phyloP scores from a whole-genome alignment of 2,329 filamentous ascomycete genomes.

The Allantophomopsis cytisporea region DNA sequence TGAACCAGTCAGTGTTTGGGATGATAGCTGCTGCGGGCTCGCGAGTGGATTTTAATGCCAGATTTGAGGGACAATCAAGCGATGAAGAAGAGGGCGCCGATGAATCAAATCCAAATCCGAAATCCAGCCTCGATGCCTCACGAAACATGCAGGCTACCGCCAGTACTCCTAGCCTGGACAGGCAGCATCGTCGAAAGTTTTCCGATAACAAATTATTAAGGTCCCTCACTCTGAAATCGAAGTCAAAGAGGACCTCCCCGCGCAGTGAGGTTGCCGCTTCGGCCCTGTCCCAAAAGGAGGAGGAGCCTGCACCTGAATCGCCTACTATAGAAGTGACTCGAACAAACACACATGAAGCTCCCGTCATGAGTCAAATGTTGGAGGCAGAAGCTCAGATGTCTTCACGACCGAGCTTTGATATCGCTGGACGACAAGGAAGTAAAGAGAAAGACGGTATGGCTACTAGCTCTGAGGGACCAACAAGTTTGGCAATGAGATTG shows the following conservation, averaged over 20 bases:
- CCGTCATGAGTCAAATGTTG: slow-evolving; percentile 67
- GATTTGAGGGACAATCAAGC: slow-evolving; percentile 68
- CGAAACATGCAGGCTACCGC: slow-evolving; percentile 20
- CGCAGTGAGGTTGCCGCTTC: slow-evolving; percentile 12
- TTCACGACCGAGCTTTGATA: slow-evolving; percentile 41
- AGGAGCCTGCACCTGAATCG: slow-evolving; percentile 16
- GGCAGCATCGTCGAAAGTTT: slow-evolving; percentile 40
- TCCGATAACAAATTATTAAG: slow-evolving; percentile 53
- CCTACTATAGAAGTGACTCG: slow-evolving; percentile 17
- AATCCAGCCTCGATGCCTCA: slow-evolving; percentile 10
- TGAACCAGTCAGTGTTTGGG: slow-evolving; percentile 91
- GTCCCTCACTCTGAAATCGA: slow-evolving; percentile 30
- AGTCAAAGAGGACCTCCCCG: slow-evolving; percentile 24
- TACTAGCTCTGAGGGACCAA: slow-evolving; percentile 18
- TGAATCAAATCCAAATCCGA: slow-evolving; percentile 9
- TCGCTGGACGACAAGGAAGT: slow-evolving; percentile 20
- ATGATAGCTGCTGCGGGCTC: slow-evolving; percentile 83
- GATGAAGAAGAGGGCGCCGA: slow-evolving; percentile 39
- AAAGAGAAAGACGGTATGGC: slow-evolving; percentile 6
- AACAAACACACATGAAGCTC: slow-evolving; percentile 36
- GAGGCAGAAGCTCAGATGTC: slow-evolving; percentile 56
- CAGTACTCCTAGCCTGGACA: slow-evolving; percentile 11
- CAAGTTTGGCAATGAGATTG: slow-evolving; percentile 53
- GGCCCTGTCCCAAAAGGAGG: not conserved
- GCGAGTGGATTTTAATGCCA: slow-evolving; percentile 65